A percentile compares a stretch with the other conserved stretches of the same genome.
These are phyloP conservation scores for Candida boidinii DNA, from an alignment of 805 yeast species.

Conservation along the genomic window DNA sequence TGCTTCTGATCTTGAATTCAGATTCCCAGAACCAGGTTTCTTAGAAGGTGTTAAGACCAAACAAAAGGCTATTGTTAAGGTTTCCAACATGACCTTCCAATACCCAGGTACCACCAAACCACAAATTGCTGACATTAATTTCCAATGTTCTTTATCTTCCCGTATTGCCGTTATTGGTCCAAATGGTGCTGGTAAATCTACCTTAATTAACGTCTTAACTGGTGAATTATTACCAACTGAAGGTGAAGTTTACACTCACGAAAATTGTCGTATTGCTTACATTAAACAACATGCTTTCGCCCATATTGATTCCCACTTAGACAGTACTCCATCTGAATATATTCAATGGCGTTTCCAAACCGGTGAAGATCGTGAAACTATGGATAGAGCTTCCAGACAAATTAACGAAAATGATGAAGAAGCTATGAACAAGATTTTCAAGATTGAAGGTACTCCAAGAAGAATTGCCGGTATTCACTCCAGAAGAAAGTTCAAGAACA, in stretches of 20 bases:
- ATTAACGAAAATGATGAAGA: slow-evolving; percentile 95
- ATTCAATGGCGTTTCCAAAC: slow-evolving; percentile 99
- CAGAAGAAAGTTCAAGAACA: slow-evolving; percentile 99
- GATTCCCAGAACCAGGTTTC: slow-evolving; percentile 99
- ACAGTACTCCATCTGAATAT: slow-evolving; percentile 99
- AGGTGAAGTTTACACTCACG: slow-evolving; percentile 99
- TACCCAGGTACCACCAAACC: slow-evolving; percentile 98
- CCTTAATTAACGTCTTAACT: slow-evolving; percentile 96
- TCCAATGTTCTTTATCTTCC: slow-evolving; percentile 98
- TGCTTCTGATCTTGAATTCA: slow-evolving; percentile 94
- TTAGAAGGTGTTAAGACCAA: slow-evolving; percentile 99
- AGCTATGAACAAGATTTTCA: slow-evolving; percentile 99
- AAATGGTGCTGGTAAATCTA: slow-evolving; percentile 99
- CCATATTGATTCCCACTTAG: slow-evolving; percentile 97
- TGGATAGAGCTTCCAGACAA: slow-evolving; percentile 99
- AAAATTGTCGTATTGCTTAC: slow-evolving; percentile 99
- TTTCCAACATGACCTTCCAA: slow-evolving; percentile 95
- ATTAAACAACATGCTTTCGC: slow-evolving; percentile 99
- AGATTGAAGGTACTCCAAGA: slow-evolving; percentile 98
- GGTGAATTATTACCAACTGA: slow-evolving; percentile 98
- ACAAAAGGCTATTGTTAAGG: slow-evolving; percentile 99
- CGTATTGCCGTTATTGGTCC: slow-evolving; percentile 99
- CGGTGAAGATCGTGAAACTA: slow-evolving; percentile 99
- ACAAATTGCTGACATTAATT: slow-evolving; percentile 81
- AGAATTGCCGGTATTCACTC: slow-evolving; percentile 90